Evolutionary conservation across 345 rosid genomes (phyloP).

Genomic region (Murraya koenigii): DNA sequence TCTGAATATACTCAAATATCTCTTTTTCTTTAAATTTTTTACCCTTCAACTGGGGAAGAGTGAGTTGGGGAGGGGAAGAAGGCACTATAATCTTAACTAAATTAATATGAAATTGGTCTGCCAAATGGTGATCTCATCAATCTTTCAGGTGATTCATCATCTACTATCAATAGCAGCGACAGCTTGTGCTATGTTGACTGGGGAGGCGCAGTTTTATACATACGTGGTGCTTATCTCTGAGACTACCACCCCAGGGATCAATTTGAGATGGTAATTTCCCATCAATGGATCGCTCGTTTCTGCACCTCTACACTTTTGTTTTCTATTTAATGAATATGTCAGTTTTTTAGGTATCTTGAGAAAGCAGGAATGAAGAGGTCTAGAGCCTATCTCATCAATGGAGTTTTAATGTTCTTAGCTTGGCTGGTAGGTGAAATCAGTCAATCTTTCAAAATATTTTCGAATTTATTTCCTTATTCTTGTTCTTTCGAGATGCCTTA

Average conservation of each 20-base stretch:
- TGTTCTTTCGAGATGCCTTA: too few species aligned
- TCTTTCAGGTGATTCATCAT: conserved; percentile 73
- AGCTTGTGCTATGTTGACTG: conserved; percentile 64
- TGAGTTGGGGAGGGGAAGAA: not conserved
- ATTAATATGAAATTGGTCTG: not conserved
- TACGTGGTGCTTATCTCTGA: conserved; percentile 85
- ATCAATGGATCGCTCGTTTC: not conserved
- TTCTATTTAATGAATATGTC: not conserved
- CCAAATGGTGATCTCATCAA: not conserved
- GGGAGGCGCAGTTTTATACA: conserved; percentile 75
- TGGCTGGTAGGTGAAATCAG: conserved; percentile 70
- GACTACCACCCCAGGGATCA: conserved; percentile 79
- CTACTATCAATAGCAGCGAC: conserved; percentile 54
- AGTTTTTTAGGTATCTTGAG: conserved; percentile 64
- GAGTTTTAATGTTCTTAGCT: conserved; percentile 59
- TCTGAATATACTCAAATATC: not conserved
- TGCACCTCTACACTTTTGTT: not conserved
- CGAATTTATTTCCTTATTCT: not conserved
- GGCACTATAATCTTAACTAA: not conserved
- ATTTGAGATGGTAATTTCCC: conserved; percentile 76
- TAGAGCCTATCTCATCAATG: conserved; percentile 70
- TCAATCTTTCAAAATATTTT: not conserved
- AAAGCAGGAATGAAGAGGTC: conserved; percentile 79
- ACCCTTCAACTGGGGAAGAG: not conserved
- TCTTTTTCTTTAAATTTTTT: not conserved